Base-by-base conservation (phyloP, 176 grass and related monocot species). In the Raddia distichophylla region DNA sequence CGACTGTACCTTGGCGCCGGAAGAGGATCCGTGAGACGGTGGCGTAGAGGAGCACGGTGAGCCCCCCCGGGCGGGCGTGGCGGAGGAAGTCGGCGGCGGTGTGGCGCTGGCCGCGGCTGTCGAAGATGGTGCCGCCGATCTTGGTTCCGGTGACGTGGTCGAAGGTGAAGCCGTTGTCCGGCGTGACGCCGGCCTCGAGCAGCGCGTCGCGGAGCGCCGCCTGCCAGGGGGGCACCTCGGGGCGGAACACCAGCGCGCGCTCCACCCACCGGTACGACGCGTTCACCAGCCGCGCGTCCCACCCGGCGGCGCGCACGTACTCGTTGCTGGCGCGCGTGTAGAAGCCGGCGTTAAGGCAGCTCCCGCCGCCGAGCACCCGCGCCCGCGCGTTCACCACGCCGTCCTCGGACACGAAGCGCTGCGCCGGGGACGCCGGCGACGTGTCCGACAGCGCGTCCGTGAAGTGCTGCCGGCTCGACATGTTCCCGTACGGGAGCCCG, bases 41-140 rank as follows among this genome's bases (percentile, higher is more conserved):
- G 3, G 94, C 91, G 60, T 84, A 86, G 75, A 97, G 74, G 15
- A 97, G 75, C 16, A 97, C 91, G 14, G 83, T 86, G 79, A 97
- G 82, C 19, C 75, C 78, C 4, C 46, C 17, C 0, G 91, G 94
- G 5, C 85, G 83, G 7, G 89, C 91, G 82, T 90, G 90, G 22
- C 91, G 75, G 60, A 97, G 90, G 85, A 97, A 87, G 84, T 97
- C 87, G 4, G 94, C 91, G 6, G 94, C 91, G 17, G 94, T 92
- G 86, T 90, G 94, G 3, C 91, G 85, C 70, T 83, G 78, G 2
- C 94, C 94, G 64, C 5, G 42, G 76, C 15, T 17, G 69, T 97
- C 94, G 79, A 97, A 97, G 74, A 92, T 94, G 54, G 94, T 94
- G 71, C 94, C 91, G 4, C 91, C 94, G 71, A 94, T 83, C 90